These are phyloP conservation scores for Phytopythium mirpurense DNA, from an alignment of 352 stramenopile species.

Conservation along the genomic window DNA sequence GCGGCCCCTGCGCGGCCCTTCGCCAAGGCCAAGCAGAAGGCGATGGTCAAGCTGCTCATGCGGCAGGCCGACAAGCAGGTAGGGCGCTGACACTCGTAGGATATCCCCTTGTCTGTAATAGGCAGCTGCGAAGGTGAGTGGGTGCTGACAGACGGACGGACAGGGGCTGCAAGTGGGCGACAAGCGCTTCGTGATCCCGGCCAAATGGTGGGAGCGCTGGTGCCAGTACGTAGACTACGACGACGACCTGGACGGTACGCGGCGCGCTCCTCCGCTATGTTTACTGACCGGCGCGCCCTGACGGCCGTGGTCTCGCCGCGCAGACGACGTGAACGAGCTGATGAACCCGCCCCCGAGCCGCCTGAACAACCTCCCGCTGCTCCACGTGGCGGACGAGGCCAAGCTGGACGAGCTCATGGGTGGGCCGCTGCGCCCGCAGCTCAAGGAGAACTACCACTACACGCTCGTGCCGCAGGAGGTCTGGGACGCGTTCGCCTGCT, in stretches of 20 bases:
- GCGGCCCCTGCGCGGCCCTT: constrained; percentile 20
- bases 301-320: not conserved
- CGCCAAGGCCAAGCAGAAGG: constrained; percentile 37
- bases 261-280: not conserved
- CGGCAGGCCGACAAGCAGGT: constrained; percentile 55
- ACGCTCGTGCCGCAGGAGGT: constrained; percentile 66
- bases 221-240: constrained; percentile 61
- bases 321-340: constrained; percentile 3
- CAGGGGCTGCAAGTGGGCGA: constrained; percentile 68
- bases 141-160: not conserved
- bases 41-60: constrained; percentile 51
- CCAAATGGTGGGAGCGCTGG: constrained; percentile 85
- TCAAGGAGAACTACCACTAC: constrained; percentile 78
- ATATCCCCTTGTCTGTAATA: too few species aligned
- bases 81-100: not conserved
- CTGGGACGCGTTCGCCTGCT: constrained; percentile 65
- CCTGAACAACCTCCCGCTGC: constrained; percentile 59
- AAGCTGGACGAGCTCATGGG: constrained; percentile 66
- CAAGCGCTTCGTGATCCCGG: constrained; percentile 69
- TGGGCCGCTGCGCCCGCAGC: constrained; percentile 45
- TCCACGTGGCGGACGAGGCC: constrained; percentile 39
- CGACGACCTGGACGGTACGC: constrained; percentile 15
- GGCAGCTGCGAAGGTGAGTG: not conserved
- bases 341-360: constrained; percentile 31
- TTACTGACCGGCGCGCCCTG: too few species aligned